Conservation (phyloP, 306 rosid genomes). For the Hippophae tibetana region DNA sequence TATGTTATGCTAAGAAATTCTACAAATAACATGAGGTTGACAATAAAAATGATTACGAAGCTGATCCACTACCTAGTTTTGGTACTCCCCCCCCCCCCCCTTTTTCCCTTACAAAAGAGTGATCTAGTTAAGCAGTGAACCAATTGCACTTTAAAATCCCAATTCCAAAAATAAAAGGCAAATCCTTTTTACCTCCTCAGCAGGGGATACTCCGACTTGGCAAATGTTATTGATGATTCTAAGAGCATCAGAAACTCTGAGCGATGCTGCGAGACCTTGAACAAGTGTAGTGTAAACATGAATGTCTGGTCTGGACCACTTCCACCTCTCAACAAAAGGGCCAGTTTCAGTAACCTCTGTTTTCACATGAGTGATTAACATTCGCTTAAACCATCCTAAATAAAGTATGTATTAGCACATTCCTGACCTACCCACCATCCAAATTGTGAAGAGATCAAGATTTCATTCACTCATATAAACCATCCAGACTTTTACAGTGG, state of each 20-base stretch:
- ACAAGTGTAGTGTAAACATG: conserved; percentile 44
- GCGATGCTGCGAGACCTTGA: conserved; percentile 69
- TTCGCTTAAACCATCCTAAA: not conserved
- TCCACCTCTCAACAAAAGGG: conserved; percentile 54
- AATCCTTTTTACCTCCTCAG: conserved; percentile 61
- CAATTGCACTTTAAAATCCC: too few relatives aligned
- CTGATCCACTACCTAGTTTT: too few relatives aligned
- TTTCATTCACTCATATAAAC: not conserved
- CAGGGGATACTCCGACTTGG: conserved; percentile 78
- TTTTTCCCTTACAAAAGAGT: too few relatives aligned
- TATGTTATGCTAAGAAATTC: conserved; percentile 3
- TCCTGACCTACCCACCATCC: too few relatives aligned
- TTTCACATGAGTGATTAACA: conserved; percentile 14
- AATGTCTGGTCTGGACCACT: conserved; percentile 80
- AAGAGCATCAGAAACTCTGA: conserved; percentile 89
- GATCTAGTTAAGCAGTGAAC: too few relatives aligned
- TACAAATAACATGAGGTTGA: too few relatives aligned
- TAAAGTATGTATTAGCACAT: too few relatives aligned
- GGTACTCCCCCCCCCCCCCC: too few relatives aligned
- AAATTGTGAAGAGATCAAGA: not conserved
- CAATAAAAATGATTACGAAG: too few relatives aligned
- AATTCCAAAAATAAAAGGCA: not conserved
- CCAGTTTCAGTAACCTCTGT: conserved; percentile 40
- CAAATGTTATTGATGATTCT: conserved; percentile 57
- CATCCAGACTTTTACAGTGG: too few relatives aligned